Evolutionary conservation across 2,329 filamentous ascomycete genomes (phyloP), one percentile per base, ranked within the genome.

Genomic region (Botrytis cinerea): DNA sequence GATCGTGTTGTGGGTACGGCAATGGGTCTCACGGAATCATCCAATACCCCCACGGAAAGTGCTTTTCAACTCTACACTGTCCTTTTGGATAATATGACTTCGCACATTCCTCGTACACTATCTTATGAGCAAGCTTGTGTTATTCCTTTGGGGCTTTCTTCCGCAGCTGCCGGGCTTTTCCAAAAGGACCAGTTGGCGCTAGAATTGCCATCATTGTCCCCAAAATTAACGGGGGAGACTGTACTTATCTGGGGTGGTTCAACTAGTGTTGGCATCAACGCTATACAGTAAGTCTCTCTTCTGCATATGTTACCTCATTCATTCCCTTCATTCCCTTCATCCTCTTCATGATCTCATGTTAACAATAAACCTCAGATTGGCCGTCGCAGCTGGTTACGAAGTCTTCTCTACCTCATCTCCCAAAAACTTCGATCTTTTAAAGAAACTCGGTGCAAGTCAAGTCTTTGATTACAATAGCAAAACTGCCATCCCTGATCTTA

Each of bases 1-100:
- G 87, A 89, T 81, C 83, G 84, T 61, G 86, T 90, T 72, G 79
- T 85, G 72, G 79, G 78, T 28, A 73, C 76, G 14, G 76, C 78
- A n/a, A 71, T 64, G 10, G 71, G 71, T 43, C 28, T 45, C 10
- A 61, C 63, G 1, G 45, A 64, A 18, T 83, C 18, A 81, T 85
- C 73, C 81, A 83, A 73, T n/a, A 69, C 64, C 14, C 38, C 57
- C 2, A 75, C 76, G 20, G 74, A 80, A 71, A 73, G 75, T 9
- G 81, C 73, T 2, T 82, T 82, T 72, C 80, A 82, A 67, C 69
- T 76, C 25, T 82, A 80, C 74, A 75, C 76, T 22, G 73, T 80
- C 2, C 32, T 81, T 25, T 7, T 59, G 22, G 69, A 73, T 6
- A 38, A 69, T 59, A 48, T 80, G 73, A 66, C 78, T 20, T 68